Percentiles rank a stretch among this genome's conserved stretches.
Conservation (phyloP, 257 asterid genomes). For the Verbena officinalis region DNA sequence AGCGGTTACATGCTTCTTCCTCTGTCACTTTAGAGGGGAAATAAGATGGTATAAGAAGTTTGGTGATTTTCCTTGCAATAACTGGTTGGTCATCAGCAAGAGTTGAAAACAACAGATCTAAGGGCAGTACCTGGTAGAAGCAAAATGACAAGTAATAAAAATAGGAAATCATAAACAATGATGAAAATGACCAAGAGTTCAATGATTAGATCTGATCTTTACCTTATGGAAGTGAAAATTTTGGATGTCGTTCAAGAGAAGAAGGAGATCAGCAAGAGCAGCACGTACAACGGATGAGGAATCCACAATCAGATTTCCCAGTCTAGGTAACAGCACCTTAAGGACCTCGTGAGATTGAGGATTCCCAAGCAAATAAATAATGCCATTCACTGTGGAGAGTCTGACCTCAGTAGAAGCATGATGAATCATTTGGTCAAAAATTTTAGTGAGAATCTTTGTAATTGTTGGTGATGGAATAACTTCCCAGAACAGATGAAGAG, state of each 20-base stretch:
- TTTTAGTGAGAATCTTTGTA: slow-evolving; percentile 68
- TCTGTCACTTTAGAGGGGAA: slow-evolving; percentile 69
- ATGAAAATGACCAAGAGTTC: slow-evolving; percentile 7
- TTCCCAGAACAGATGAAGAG: slow-evolving; percentile 91
- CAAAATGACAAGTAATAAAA: slow-evolving; percentile 23
- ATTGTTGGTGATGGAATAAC: slow-evolving; percentile 83
- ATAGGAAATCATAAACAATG: slow-evolving; percentile 21
- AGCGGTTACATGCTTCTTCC: slow-evolving; percentile 92
- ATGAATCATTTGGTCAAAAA: slow-evolving; percentile 67
- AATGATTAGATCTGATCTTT: slow-evolving; percentile 23
- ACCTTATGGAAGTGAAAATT: slow-evolving; percentile 94
- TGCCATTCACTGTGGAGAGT: slow-evolving; percentile 82
- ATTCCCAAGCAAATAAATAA: slow-evolving; percentile 80
- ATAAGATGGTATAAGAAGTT: slow-evolving; percentile 90
- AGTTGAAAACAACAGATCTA: slow-evolving; percentile 63
- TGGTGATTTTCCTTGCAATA: slow-evolving; percentile 81
- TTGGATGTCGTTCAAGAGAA: slow-evolving; percentile 61
- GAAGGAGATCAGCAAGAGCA: slow-evolving; percentile 83
- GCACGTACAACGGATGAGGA: slow-evolving; percentile 65
- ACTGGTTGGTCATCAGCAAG: slow-evolving; percentile 82
- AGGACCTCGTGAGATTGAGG: slow-evolving; percentile 97
- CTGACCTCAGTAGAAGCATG: slow-evolving; percentile 87
- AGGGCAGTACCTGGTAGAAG: slow-evolving; percentile 68
- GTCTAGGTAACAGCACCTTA: slow-evolving; percentile 89
- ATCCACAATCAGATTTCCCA: slow-evolving; percentile 75